Conservation (phyloP, 2,329 filamentous ascomycete species). For the Pyrenophora graminea region DNA sequence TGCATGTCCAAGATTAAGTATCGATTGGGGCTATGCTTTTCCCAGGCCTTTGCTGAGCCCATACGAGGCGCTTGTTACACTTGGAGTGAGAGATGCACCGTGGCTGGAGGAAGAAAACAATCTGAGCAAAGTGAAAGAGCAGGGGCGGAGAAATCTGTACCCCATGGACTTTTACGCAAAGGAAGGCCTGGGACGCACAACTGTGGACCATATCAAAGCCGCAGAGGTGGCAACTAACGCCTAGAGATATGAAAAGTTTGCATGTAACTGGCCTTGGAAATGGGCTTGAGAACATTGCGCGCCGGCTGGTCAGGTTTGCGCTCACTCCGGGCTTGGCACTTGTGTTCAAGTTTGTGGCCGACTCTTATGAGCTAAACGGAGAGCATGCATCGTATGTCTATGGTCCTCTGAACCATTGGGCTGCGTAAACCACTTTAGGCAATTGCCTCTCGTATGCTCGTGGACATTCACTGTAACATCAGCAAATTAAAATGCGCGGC, state of each 20-base stretch:
- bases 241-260: not conserved
- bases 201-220: constrained; percentile 35
- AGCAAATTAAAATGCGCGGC: not conserved
- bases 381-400: too few relatives aligned
- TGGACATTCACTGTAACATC: too few relatives aligned
- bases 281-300: too few relatives aligned
- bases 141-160: constrained; percentile 68
- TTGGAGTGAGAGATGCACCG: constrained; percentile 72
- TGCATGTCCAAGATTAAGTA: constrained; percentile 92
- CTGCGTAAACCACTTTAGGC: too few relatives aligned
- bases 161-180: constrained; percentile 98
- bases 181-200: constrained; percentile 85
- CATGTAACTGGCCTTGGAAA: not conserved
- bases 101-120: constrained; percentile 62
- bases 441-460: not conserved
- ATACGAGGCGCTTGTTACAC: constrained; percentile 90
- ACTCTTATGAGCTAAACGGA: too few relatives aligned
- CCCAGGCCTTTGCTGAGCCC: constrained; percentile 85
- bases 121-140: constrained; percentile 35
- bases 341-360: too few relatives aligned
- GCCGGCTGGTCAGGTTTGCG: too few relatives aligned
- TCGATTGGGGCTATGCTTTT: constrained; percentile 99
- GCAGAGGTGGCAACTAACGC: constrained; percentile 17
- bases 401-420: too few relatives aligned
- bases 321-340: too few relatives aligned